These are phyloP conservation scores for Thielaviopsis ethacetica DNA, from an alignment of 2,329 filamentous ascomycete species.

Conservation along the genomic window DNA sequence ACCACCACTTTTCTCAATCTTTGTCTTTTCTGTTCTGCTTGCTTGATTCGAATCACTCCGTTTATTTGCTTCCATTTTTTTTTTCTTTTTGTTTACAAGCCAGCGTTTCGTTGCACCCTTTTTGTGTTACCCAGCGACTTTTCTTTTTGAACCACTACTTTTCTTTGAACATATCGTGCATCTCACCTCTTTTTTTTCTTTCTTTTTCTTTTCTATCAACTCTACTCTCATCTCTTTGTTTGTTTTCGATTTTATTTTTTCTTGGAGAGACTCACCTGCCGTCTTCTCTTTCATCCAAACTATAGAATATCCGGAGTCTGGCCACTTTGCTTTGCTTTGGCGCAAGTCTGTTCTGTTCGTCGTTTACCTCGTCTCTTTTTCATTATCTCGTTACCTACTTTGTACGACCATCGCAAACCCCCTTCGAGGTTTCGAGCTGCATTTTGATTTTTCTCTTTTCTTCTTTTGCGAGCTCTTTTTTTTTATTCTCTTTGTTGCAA, in stretches of 20 bases:
- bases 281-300: not conserved
- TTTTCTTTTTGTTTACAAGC: constrained; percentile 13
- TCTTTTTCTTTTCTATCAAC: constrained; percentile 15
- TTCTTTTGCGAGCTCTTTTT: constrained; percentile 2
- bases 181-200: constrained; percentile 17
- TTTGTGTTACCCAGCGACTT: constrained; percentile 8
- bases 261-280: not conserved
- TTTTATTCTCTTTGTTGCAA: constrained; percentile 3
- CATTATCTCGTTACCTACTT: constrained; percentile 7
- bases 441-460: not conserved
- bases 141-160: constrained; percentile 11
- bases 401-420: constrained; percentile 12
- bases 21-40: constrained; percentile 1
- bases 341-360: not conserved
- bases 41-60: not conserved
- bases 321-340: constrained; percentile 1
- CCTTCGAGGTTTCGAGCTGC: constrained; percentile 1
- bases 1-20: constrained; percentile 4
- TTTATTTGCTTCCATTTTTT: constrained; percentile 13
- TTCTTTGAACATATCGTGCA: constrained; percentile 12
- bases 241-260: not conserved
- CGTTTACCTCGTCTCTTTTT: not conserved
- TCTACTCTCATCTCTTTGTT: constrained; percentile 1
- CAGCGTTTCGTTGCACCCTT: constrained; percentile 12
- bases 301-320: not conserved